Conservation (phyloP, 345 rosid genomes). For the Citrus unshiu region DNA sequence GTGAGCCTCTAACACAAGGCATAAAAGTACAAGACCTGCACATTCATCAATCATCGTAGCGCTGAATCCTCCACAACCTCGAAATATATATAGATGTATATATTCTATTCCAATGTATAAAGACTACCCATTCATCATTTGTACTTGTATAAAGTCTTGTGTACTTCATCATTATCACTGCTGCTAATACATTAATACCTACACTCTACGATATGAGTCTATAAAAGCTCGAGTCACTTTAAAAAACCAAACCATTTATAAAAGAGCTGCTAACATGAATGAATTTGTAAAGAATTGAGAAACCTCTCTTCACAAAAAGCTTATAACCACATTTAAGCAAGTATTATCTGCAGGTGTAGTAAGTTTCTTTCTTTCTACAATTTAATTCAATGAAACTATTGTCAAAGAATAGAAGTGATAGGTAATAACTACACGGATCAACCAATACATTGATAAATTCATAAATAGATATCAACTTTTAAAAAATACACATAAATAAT, state of each 20-base stretch:
- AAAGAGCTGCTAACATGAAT: neutral
- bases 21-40: constrained; percentile 15
- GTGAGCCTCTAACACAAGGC: constrained; percentile 45
- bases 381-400: neutral
- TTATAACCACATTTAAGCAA: neutral
- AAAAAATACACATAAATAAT: neutral
- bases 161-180: neutral
- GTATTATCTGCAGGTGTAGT: neutral
- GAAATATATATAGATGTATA: neutral
- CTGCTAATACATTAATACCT: neutral
- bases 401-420: neutral
- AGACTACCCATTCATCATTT: neutral
- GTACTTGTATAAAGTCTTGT: neutral
- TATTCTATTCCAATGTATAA: neutral
- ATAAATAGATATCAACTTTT: neutral
- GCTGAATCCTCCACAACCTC: neutral
- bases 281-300: neutral
- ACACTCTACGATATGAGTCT: neutral
- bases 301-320: neutral
- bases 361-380: neutral
- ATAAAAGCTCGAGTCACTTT: neutral
- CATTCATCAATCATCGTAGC: neutral
- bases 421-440: neutral
- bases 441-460: neutral
- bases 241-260: neutral